These are phyloP conservation scores for Globisporangium paroecandrum DNA, from an alignment of 352 stramenopile genomes.

Conservation along the genomic window DNA sequence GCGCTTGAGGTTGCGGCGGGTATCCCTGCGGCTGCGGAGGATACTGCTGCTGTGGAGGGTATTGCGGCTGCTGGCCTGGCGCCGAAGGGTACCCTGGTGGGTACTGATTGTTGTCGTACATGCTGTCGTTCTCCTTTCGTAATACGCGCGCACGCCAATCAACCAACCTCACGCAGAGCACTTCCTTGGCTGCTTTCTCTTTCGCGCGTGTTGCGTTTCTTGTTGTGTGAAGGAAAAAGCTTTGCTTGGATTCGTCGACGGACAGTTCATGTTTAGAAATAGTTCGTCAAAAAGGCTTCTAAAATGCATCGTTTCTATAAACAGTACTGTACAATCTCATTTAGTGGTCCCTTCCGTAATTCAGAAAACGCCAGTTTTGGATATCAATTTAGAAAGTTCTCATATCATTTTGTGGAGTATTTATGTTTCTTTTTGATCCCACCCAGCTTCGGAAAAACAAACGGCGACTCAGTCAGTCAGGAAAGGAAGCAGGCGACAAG, in stretches of 20 bases:
- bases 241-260: background rate
- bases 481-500: background rate
- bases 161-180: background rate
- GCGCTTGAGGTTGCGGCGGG: conserved; percentile 20
- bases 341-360: background rate
- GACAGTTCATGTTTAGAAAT: background rate
- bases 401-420: background rate
- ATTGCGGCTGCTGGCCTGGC: conserved; percentile 17
- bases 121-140: conserved; percentile 4
- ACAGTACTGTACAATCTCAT: background rate
- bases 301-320: background rate
- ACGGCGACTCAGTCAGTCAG: conserved; percentile 4
- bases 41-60: conserved; percentile 11
- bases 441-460: background rate
- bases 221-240: background rate
- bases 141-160: background rate
- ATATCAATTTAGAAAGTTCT: background rate
- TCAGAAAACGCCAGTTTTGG: background rate
- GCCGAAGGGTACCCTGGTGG: conserved; percentile 22
- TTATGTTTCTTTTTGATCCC: background rate
- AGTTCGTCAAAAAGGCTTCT: background rate
- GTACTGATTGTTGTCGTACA: conserved; percentile 28
- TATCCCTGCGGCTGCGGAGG: conserved; percentile 23
- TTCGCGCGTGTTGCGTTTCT: background rate
- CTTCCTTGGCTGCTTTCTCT: background rate